phyloP scores from a whole-genome alignment of 495 filamentous ascomycete species.

The Daldinia caldariorum region DNA sequence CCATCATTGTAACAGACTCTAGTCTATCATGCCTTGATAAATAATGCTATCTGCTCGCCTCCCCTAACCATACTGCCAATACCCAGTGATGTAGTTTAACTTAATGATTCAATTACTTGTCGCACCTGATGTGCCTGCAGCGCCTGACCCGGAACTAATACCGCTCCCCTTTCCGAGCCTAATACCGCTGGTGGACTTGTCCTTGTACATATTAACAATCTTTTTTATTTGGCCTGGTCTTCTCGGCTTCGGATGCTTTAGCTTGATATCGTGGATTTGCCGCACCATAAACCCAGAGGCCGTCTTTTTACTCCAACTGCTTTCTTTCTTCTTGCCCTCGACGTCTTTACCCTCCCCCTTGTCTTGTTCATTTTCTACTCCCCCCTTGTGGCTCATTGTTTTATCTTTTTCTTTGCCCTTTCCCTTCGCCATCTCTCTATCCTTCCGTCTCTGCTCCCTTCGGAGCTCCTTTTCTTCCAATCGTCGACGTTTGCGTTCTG shows the following conservation, averaged over 20 bases:
- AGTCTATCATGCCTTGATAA: background rate
- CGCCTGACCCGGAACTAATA: conserved; percentile 24
- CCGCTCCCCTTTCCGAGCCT: conserved; percentile 40
- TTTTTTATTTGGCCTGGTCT: conserved; percentile 47
- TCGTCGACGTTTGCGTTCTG: conserved; percentile 76
- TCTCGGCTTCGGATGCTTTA: conserved; percentile 44
- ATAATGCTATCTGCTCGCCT: background rate
- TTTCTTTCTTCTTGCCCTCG: conserved; percentile 40
- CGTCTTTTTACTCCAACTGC: conserved; percentile 44
- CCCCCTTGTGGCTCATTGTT: background rate
- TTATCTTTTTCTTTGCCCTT: conserved; percentile 25
- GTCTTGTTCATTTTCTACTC: conserved; percentile 4
- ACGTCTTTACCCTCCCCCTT: conserved; percentile 31
- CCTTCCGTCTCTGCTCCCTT: conserved; percentile 25
- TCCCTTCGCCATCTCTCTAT: conserved; percentile 33
- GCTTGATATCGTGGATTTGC: conserved; percentile 44
- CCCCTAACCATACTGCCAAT: background rate
- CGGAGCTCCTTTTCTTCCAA: conserved; percentile 40
- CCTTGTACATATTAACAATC: conserved; percentile 48
- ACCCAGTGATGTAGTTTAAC: background rate
- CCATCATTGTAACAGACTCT: background rate
- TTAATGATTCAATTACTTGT: background rate
- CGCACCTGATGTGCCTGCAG: background rate
- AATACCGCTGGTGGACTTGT: conserved; percentile 42
- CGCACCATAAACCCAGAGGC: conserved; percentile 46